Conservation (phyloP, 2,329 filamentous ascomycete species). For the Arthrobotrys entomopaga region DNA sequence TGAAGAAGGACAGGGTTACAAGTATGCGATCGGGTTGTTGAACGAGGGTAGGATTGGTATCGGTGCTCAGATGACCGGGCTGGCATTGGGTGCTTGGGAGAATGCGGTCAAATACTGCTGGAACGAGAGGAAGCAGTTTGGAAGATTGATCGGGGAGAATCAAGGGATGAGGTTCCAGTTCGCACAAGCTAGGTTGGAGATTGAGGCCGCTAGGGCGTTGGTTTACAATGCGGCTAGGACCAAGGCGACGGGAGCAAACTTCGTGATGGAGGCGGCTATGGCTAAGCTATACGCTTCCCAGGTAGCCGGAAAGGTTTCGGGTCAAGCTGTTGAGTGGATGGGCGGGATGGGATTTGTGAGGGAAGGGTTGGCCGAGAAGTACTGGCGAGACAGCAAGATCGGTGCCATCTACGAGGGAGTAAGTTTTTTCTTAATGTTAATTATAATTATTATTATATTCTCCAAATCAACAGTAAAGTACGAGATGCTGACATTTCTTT, state of each 20-base stretch:
- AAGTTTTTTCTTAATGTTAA: slow-evolving; percentile 62
- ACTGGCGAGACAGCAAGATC: slow-evolving; percentile 97
- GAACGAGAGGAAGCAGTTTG: slow-evolving; percentile 99
- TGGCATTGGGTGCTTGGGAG: slow-evolving; percentile 92
- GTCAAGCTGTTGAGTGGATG: slow-evolving; percentile 97
- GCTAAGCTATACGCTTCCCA: slow-evolving; percentile 95
- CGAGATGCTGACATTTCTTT: neutral
- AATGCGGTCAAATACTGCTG: slow-evolving; percentile 95
- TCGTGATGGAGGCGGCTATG: slow-evolving; percentile 96
- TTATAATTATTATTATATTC: too few relatives aligned
- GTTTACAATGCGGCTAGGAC: slow-evolving; percentile 97
- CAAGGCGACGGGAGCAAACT: slow-evolving; percentile 92
- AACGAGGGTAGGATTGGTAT: slow-evolving; percentile 99
- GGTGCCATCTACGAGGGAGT: slow-evolving; percentile 94
- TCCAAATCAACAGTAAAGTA: too few relatives aligned
- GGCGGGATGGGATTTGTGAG: slow-evolving; percentile 98
- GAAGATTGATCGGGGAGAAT: slow-evolving; percentile 91
- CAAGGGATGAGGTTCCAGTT: slow-evolving; percentile 99
- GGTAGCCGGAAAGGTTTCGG: slow-evolving; percentile 85
- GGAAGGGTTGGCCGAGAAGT: slow-evolving; percentile 97
- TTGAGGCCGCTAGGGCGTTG: slow-evolving; percentile 86
- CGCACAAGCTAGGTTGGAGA: slow-evolving; percentile 93
- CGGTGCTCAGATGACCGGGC: slow-evolving; percentile 96
- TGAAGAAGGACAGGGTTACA: slow-evolving; percentile 91
- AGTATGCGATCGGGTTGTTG: slow-evolving; percentile 91